These are phyloP conservation scores for Chaetomiaceae sp. DNA, from an alignment of 2,329 filamentous ascomycete species.

Conservation along the genomic window DNA sequence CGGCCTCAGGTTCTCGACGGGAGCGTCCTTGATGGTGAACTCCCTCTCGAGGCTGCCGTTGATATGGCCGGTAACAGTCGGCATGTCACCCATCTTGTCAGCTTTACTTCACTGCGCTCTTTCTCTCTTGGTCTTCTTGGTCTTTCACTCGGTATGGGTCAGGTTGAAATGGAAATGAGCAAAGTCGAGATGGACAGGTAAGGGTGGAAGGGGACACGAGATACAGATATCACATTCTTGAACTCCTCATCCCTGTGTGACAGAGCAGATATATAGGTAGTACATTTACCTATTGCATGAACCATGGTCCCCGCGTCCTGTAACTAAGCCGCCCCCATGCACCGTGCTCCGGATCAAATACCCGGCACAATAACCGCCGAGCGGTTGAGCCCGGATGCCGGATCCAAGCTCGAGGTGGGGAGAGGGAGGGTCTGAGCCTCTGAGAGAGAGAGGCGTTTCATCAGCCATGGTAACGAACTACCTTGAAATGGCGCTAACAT, in stretches of 20 bases:
- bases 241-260: too few relatives aligned
- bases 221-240: too few relatives aligned
- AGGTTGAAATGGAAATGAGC: too few relatives aligned
- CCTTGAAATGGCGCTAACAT: background rate
- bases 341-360: background rate
- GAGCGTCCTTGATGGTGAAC: slow-evolving; percentile 28
- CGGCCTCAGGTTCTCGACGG: slow-evolving; percentile 32
- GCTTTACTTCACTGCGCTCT: background rate
- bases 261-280: background rate
- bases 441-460: too few relatives aligned
- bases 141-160: too few relatives aligned
- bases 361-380: slow-evolving; percentile 5
- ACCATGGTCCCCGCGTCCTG: background rate
- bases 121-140: too few relatives aligned
- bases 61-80: slow-evolving; percentile 1
- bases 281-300: background rate
- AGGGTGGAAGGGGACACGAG: too few relatives aligned
- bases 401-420: background rate
- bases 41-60: background rate
- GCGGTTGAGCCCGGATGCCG: background rate
- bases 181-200: too few relatives aligned
- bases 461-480: background rate
- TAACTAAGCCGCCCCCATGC: background rate
- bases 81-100: background rate
- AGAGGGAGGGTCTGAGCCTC: background rate